Evolutionary conservation across 345 rosid genomes (phyloP).

Genomic region (Salix koriyanagi): DNA sequence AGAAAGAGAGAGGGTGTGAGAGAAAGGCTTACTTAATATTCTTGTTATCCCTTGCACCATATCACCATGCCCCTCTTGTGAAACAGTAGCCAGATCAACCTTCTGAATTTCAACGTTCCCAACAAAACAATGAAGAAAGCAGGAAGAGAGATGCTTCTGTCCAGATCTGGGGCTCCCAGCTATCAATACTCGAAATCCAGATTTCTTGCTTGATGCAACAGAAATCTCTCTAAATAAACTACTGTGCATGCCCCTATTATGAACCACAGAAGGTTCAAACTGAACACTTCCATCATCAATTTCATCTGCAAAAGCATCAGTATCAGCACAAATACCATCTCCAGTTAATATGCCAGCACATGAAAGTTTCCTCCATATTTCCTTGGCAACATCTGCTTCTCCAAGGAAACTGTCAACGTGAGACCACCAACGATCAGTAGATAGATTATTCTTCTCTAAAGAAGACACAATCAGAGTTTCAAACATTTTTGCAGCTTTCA

Average conservation of each 20-base stretch:
- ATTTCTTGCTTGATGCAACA: slow-evolving; percentile 43
- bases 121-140: slow-evolving; percentile 75
- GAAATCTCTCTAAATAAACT: slow-evolving; percentile 30
- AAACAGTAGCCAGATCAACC: slow-evolving; percentile 83
- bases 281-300: slow-evolving; percentile 23
- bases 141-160: slow-evolving; percentile 89
- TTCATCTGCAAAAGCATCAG: slow-evolving; percentile 41
- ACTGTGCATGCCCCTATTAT: slow-evolving; percentile 23
- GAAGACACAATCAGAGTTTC: slow-evolving; percentile 56
- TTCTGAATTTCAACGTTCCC: slow-evolving; percentile 83
- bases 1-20: slow-evolving; percentile 3
- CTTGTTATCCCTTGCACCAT: slow-evolving; percentile 72
- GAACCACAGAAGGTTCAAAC: slow-evolving; percentile 28
- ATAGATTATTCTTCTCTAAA: slow-evolving; percentile 48
- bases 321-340: slow-evolving; percentile 35
- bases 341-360: slow-evolving; percentile 54
- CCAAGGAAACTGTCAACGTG: slow-evolving; percentile 52
- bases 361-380: slow-evolving; percentile 58
- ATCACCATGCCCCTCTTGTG: slow-evolving; percentile 93
- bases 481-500: slow-evolving; percentile 53
- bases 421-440: slow-evolving; percentile 59
- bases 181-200: slow-evolving; percentile 68
- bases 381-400: slow-evolving; percentile 53
- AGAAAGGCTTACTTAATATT: slow-evolving; percentile 62
- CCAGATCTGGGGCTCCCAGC: slow-evolving; percentile 84